Conservation (phyloP, 129 eudicot species). For the Pulicaria dysenterica region DNA sequence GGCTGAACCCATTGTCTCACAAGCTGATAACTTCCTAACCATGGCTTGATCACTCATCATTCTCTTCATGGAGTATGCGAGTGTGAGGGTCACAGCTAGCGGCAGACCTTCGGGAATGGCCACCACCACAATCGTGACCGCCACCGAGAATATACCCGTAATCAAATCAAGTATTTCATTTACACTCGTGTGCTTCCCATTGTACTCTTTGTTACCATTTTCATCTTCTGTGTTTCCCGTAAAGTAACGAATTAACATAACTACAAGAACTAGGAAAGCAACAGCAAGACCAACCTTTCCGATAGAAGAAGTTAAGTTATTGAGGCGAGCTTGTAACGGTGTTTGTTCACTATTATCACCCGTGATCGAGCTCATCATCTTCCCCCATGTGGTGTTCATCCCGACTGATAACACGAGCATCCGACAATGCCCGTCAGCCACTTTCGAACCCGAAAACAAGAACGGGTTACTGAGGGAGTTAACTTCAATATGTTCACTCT, state of each 20-base stretch:
- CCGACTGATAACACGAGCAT: conserved; percentile 81
- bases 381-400: conserved; percentile 77
- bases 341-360: conserved; percentile 63
- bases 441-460: conserved; percentile 74
- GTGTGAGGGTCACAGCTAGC: conserved; percentile 78
- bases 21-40: conserved; percentile 87
- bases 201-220: conserved; percentile 46
- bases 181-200: conserved; percentile 36
- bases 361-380: conserved; percentile 81
- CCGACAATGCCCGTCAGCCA: conserved; percentile 69
- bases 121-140: conserved; percentile 89
- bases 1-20: conserved; percentile 96
- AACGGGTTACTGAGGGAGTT: conserved; percentile 52
- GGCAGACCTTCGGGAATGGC: conserved; percentile 94
- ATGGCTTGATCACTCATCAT: conserved; percentile 94
- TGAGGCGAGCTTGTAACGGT: conserved; percentile 68
- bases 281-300: conserved; percentile 84
- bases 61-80: conserved; percentile 90
- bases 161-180: conserved; percentile 56
- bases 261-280: conserved; percentile 64
- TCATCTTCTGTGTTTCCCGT: conserved; percentile 66
- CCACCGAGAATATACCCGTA: conserved; percentile 64
- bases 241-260: conserved; percentile 70
- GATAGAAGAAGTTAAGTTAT: conserved; percentile 69
- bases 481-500: conserved; percentile 71